Conservation (phyloP, 495 filamentous ascomycete species). For the Cercophora sp. region DNA sequence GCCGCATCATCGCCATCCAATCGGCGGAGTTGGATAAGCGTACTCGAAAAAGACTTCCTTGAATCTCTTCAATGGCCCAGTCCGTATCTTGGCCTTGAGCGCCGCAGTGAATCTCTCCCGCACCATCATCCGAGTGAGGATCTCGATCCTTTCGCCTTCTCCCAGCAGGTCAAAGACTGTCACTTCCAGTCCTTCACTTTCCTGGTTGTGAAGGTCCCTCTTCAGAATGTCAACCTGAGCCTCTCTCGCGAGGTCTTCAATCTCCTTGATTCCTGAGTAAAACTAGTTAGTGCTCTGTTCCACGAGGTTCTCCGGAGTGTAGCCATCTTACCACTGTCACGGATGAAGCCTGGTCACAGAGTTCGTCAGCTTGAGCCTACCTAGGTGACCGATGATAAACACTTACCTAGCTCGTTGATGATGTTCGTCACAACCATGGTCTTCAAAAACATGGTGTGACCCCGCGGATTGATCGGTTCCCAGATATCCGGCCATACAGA, state of each 20-base stretch:
- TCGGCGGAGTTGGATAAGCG: not conserved
- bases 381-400: no score
- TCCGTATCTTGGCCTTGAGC: not conserved
- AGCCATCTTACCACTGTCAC: not conserved
- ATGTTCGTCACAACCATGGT: no score
- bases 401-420: no score
- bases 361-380: no score
- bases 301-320: not conserved
- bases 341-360: not conserved
- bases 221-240: not conserved
- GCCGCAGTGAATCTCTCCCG: not conserved
- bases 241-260: not conserved
- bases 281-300: not conserved
- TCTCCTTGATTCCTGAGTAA: not conserved
- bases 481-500: no score
- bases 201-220: not conserved
- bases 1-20: no score
- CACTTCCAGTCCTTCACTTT: not conserved
- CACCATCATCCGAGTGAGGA: not conserved
- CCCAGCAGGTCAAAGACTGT: not conserved
- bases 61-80: not conserved
- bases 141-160: not conserved
- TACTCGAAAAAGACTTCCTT: not conserved
- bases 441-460: no score
- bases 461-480: no score